Evolutionary conservation across 1,284 basidiomycete genomes (phyloP).

Genomic region (Lignosus rhinocerotis): DNA sequence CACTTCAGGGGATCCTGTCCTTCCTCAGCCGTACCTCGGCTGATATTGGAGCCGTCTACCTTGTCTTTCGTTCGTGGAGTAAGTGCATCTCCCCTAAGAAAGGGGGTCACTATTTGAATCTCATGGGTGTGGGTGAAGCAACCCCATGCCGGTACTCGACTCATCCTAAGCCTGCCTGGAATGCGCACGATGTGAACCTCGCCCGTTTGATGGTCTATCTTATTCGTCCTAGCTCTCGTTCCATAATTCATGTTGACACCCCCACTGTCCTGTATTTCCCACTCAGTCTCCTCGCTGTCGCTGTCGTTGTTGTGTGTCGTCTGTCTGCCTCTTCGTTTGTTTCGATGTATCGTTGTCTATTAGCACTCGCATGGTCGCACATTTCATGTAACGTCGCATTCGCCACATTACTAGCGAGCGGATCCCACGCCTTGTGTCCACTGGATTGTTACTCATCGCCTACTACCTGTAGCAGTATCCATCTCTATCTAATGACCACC

Average conservation of each 20-base stretch:
- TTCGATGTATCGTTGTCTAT: constrained; percentile 1
- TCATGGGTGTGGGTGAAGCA: too few relatives aligned
- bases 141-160: too few relatives aligned
- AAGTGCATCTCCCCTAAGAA: too few relatives aligned
- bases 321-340: neutral
- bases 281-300: neutral
- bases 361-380: neutral
- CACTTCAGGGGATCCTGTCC: too few relatives aligned
- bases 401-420: constrained; percentile 5
- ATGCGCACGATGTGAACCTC: neutral
- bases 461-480: constrained; percentile 10
- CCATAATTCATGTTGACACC: neutral
- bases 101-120: too few relatives aligned
- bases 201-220: neutral
- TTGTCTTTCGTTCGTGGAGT: too few relatives aligned
- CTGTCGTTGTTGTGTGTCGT: neutral
- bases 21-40: too few relatives aligned
- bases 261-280: neutral
- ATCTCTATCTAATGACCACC: neutral
- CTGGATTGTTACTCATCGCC: neutral
- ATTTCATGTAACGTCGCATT: neutral
- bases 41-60: too few relatives aligned
- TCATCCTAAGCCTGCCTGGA: too few relatives aligned
- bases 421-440: neutral
- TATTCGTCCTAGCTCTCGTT: constrained; percentile 1